Base-by-base conservation (phyloP, 441 rosid species). In the Heliophila coronopifolia region DNA sequence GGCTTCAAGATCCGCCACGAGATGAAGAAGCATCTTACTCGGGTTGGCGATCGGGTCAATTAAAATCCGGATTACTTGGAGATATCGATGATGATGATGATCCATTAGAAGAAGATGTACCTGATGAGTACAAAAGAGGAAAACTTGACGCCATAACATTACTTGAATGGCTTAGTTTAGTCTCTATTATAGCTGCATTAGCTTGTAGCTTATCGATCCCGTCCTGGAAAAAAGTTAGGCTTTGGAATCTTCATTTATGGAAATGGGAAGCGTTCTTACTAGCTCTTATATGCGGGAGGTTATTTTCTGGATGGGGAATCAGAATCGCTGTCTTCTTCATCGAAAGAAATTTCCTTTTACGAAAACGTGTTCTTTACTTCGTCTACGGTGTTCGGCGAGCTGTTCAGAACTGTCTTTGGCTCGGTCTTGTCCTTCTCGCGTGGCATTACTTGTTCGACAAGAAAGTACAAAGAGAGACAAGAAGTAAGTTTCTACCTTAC, bases 221-320 rank as follows among this genome's bases (percentile, higher is more conserved):
- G 8, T 17, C 72, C 0, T 51, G 74, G 55, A 75, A 60, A 47
- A 10, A 50, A 32, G 20, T 37, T 1, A 31, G 39, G 0, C 11
- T 87, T 12, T 73, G 85, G 78, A 36, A 75, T 6, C 86, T 87
- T 9, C 58, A 54, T 31, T 18, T 87, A 5, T 87, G 94, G 96
- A 87, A 82, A 74, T 87, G 96, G 96, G 78, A 80, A 56, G 84
- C 78, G 13, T 38, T 84, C 50, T 22, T 77, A 25, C 51, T 84
- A 7, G 89, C 84, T 31, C 65, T 86, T 72, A 86, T 90, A 26
- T 86, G 94, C 33, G 97, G 94, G 8, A 73, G 95, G 41, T 44
- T 90, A 33, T 79, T 90, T 14, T 86, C 95, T 0, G 97, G 97
- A 5, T 86, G 88, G 82, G 69, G 75, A 5, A 72, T 81, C 1